Percentiles rank a stretch among this genome's conserved stretches.
phyloP scores from a whole-genome alignment of 176 grass and related monocot genomes.

The Pontederia paniculata region DNA sequence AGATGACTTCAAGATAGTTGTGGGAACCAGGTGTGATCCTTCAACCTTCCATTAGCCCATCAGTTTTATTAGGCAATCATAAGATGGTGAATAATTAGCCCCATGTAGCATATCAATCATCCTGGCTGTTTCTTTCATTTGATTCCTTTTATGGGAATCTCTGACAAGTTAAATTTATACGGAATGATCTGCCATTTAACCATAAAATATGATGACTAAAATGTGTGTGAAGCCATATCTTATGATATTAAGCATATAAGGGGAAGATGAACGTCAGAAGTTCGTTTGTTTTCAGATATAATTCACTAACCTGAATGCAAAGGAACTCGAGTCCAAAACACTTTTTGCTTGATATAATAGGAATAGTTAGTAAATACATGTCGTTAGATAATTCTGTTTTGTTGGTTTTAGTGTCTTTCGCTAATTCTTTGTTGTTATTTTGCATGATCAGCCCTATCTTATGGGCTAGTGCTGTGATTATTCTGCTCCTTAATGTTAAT shows the following conservation, averaged over 20 bases:
- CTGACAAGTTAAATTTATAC: too few species aligned
- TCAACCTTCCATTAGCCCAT: neutral
- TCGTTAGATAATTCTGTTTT: neutral
- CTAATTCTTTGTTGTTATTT: conserved; percentile 6
- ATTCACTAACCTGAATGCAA: too few species aligned
- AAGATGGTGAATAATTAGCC: neutral
- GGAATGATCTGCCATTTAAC: too few species aligned
- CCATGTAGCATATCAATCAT: neutral
- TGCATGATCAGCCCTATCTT: conserved; percentile 39
- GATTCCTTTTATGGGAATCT: neutral
- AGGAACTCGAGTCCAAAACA: neutral
- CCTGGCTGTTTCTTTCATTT: neutral
- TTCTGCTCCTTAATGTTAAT: conserved; percentile 77
- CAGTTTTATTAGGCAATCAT: neutral
- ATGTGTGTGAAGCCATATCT: too few species aligned
- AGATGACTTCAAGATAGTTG: conserved; percentile 15
- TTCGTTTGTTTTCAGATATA: too few species aligned
- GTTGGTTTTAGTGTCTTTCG: neutral
- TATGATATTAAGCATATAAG: too few species aligned
- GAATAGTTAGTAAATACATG: neutral
- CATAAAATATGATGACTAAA: too few species aligned
- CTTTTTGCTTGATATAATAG: neutral
- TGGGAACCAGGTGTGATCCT: conserved; percentile 9
- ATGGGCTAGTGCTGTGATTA: conserved; percentile 63
- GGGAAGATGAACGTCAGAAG: too few species aligned